Base-by-base conservation (phyloP, 192 early-diverging fungal genomes). In the Entomortierella parvispora region DNA sequence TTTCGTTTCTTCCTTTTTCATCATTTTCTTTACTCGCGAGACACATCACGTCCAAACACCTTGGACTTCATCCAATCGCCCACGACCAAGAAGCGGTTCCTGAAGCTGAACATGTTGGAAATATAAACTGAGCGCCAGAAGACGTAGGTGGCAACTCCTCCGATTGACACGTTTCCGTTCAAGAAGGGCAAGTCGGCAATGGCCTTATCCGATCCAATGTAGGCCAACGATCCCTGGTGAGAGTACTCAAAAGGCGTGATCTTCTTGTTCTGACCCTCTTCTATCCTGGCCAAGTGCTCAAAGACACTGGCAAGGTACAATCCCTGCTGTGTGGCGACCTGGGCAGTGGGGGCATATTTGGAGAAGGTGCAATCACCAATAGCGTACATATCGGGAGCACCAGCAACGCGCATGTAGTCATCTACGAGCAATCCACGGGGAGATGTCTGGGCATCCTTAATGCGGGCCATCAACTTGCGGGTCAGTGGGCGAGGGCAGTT, bases 21-120 rank as follows among this genome's bases (percentile, higher is more conserved):
- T 62, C 26, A 2, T 25, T 29, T 42, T 15, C 10, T 17, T 85
- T 91, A 98, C 82, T 98, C 96, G 81, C 95, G 86, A 51, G 87
- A 86, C 62, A 98, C 94, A 80, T 98, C 95, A 40, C 95, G 91
- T 28, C 96, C 96, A 87, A 96, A 97, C 29, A 93, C 63, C 49
- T 82, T 92, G 66, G 93, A 91, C 84, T 97, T 98, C 72, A 88
- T 81, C 95, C 96, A 98, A 82, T 98, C 96, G 40, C 90, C 91
- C 3, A 89, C 85, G 47, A 98, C 96, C 60, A 76, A 94, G 84
- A 46, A 87, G 77, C 86, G 74, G 85, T 97, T 98, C 65, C 95
- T 88, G 61, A 92, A 78, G 34, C 94, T 92, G 76, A 96, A 96
- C 51, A 96, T 86, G 82, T 91, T 90, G 68, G 83, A 88, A 31